Conservation (phyloP, 768 basidiomycete genomes). For the Suillus tomentosus region DNA sequence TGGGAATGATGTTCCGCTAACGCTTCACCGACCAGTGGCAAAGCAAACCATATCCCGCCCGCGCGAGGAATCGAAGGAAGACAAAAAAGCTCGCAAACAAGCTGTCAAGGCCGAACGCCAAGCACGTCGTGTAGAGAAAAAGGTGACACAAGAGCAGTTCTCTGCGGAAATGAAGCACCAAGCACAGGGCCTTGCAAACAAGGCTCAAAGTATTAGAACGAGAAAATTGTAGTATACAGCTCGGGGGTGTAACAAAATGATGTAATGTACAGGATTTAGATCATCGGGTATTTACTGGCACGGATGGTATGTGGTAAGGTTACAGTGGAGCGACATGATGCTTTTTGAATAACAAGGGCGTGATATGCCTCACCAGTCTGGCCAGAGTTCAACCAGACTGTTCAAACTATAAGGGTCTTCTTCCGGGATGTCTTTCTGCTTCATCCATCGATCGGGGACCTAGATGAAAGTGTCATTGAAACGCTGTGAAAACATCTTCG, state of each 20-base stretch:
- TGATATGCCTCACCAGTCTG: slow-evolving; percentile 50
- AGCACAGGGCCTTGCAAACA: slow-evolving; percentile 47
- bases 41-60: slow-evolving; percentile 63
- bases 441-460: slow-evolving; percentile 93
- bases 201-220: slow-evolving; percentile 34
- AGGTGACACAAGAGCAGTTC: slow-evolving; percentile 63
- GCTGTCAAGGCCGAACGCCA: slow-evolving; percentile 70
- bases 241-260: not conserved
- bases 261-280: slow-evolving; percentile 10
- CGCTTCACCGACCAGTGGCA: slow-evolving; percentile 7
- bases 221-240: slow-evolving; percentile 24
- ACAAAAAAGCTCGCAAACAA: slow-evolving; percentile 71
- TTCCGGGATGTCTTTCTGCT: slow-evolving; percentile 75
- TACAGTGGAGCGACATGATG: slow-evolving; percentile 10
- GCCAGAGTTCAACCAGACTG: slow-evolving; percentile 58
- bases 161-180: slow-evolving; percentile 63
- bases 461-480: slow-evolving; percentile 30
- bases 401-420: slow-evolving; percentile 62
- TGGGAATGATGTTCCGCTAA: slow-evolving; percentile 11
- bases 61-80: slow-evolving; percentile 75
- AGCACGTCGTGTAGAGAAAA: slow-evolving; percentile 66
- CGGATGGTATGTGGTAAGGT: slow-evolving; percentile 3
- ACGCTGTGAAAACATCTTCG: not conserved
- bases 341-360: not conserved
- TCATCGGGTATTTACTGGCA: slow-evolving; percentile 8